These are phyloP conservation scores for Clarireedia sp. DNA, from an alignment of 2,329 filamentous ascomycete species.

Conservation along the genomic window DNA sequence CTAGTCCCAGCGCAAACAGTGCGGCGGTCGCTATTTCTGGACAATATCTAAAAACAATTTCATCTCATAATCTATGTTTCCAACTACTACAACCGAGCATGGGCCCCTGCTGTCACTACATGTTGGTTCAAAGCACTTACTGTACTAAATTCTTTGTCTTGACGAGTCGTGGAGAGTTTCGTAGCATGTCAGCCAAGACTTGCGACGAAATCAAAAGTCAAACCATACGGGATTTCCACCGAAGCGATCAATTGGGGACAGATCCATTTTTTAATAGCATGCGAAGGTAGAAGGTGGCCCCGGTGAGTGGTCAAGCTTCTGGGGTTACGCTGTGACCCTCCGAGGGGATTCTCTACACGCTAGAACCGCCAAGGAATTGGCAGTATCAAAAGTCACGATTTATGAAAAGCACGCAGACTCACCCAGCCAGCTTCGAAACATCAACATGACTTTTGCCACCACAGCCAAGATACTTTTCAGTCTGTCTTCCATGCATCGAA, in stretches of 20 bases:
- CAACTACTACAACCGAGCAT: too few species aligned
- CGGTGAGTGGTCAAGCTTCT: neutral
- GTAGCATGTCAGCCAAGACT: slow-evolving; percentile 6
- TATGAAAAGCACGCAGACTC: neutral
- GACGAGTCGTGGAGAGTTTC: neutral
- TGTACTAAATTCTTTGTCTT: too few species aligned
- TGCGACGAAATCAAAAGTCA: slow-evolving; percentile 1
- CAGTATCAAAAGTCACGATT: neutral
- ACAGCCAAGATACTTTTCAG: slow-evolving; percentile 1
- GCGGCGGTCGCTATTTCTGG: too few species aligned
- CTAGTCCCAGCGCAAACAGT: too few species aligned
- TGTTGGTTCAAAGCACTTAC: neutral
- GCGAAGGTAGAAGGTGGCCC: neutral
- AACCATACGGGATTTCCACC: neutral
- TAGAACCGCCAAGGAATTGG: slow-evolving; percentile 2
- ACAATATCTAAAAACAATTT: too few species aligned
- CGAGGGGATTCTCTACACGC: neutral
- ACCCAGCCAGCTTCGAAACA: neutral
- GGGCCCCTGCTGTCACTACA: neutral
- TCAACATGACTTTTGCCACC: neutral
- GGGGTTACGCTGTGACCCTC: slow-evolving; percentile 2
- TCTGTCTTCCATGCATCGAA: neutral
- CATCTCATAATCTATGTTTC: too few species aligned
- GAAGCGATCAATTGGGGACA: neutral
- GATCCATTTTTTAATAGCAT: neutral